A percentile compares a stretch with the other conserved stretches of the same genome.
These are phyloP conservation scores for Austroboletus olivaceoglutinosus DNA, from an alignment of 1,284 basidiomycete genomes.

Conservation along the genomic window DNA sequence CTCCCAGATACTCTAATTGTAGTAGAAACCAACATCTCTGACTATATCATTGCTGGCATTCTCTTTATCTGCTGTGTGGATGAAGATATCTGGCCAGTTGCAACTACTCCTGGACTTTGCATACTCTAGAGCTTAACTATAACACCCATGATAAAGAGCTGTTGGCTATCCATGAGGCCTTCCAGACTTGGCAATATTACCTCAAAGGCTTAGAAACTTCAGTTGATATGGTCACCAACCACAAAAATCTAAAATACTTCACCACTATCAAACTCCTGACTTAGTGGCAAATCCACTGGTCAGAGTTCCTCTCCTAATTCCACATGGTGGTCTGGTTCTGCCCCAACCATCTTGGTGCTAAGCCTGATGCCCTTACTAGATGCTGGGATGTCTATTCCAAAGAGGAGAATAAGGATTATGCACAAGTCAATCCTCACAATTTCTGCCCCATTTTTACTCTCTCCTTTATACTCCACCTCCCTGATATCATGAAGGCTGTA, in stretches of 20 bases:
- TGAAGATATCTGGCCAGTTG: background rate
- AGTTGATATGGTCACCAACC: background rate
- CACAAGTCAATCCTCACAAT: conserved; percentile 16
- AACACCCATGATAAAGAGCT: background rate
- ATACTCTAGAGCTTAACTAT: background rate
- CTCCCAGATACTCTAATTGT: background rate
- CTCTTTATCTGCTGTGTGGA: background rate
- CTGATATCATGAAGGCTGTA: too few relatives aligned
- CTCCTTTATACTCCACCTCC: too few relatives aligned
- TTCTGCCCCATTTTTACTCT: background rate
- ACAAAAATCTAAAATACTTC: background rate
- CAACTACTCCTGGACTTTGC: background rate
- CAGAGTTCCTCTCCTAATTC: background rate
- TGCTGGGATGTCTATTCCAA: too few relatives aligned
- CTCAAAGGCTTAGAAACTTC: background rate
- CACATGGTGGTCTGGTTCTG: background rate
- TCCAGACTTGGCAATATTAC: background rate
- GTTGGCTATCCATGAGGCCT: background rate
- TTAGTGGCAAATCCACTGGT: background rate
- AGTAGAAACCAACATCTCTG: background rate
- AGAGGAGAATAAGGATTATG: conserved; percentile 1
- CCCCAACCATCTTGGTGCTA: background rate
- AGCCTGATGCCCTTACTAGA: too few relatives aligned
- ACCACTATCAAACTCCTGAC: background rate
- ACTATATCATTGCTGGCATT: background rate